Evolutionary conservation across 1,284 basidiomycete genomes (phyloP).

Genomic region (Apiotrichum siamense): DNA sequence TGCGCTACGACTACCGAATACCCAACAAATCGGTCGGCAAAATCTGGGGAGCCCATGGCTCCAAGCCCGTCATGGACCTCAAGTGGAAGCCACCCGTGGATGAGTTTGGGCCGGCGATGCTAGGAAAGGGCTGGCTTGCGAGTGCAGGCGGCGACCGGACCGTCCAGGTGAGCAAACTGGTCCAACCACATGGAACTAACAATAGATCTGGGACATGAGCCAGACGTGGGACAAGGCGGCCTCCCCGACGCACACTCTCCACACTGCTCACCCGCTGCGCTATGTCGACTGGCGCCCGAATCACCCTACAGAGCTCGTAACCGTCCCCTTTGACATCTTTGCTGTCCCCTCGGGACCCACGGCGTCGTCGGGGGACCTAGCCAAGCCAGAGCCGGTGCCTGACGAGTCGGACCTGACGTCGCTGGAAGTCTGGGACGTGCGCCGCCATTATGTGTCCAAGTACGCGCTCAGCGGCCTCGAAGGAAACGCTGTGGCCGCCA

Average conservation of each 20-base stretch:
- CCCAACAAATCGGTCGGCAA: slow-evolving; percentile 61
- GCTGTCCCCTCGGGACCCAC: not conserved
- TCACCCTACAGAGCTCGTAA: slow-evolving; percentile 68
- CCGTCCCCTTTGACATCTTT: slow-evolving; percentile 34
- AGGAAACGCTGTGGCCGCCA: slow-evolving; percentile 53
- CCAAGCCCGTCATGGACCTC: slow-evolving; percentile 62
- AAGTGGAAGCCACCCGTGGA: slow-evolving; percentile 58
- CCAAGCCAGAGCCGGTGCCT: slow-evolving; percentile 9
- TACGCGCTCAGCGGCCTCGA: slow-evolving; percentile 56
- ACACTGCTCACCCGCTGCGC: slow-evolving; percentile 67
- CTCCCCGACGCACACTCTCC: slow-evolving; percentile 63
- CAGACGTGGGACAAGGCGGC: slow-evolving; percentile 48
- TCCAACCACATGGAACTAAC: slow-evolving; percentile 1
- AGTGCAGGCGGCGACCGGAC: slow-evolving; percentile 73
- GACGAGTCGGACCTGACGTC: slow-evolving; percentile 35
- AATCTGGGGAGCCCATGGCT: slow-evolving; percentile 69
- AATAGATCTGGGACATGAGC: slow-evolving; percentile 72
- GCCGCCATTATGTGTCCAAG: slow-evolving; percentile 72
- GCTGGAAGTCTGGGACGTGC: slow-evolving; percentile 82
- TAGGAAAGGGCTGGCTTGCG: slow-evolving; percentile 66
- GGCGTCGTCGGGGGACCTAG: not conserved
- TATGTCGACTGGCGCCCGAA: slow-evolving; percentile 71
- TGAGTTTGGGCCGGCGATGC: slow-evolving; percentile 32
- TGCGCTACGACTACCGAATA: slow-evolving; percentile 71
- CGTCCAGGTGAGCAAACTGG: slow-evolving; percentile 60